Conservation (phyloP, 306 rosid species). For the Cicer yamashitae region DNA sequence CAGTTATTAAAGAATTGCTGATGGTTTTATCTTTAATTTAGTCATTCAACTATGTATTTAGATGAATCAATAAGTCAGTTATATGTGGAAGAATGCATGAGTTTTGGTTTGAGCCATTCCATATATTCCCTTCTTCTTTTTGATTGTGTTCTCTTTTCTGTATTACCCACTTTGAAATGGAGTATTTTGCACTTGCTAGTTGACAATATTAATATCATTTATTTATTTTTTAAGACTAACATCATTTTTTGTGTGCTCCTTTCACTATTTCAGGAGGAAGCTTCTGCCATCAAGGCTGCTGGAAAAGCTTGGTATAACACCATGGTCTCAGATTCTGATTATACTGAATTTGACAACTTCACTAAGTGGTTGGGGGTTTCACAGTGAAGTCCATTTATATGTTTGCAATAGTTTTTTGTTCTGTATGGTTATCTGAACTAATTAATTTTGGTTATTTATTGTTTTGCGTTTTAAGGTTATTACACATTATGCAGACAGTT, state of each 20-base stretch:
- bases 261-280: slow-evolving; percentile 61
- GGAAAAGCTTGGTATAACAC: slow-evolving; percentile 86
- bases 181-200: background rate
- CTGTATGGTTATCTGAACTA: background rate
- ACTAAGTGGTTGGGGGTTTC: slow-evolving; percentile 71
- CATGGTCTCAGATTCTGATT: slow-evolving; percentile 85
- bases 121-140: background rate
- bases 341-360: slow-evolving; percentile 78
- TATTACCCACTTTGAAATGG: background rate
- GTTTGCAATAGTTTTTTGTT: background rate
- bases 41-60: background rate
- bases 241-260: background rate
- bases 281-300: slow-evolving; percentile 67
- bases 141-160: background rate
- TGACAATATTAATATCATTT: background rate
- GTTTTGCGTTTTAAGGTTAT: background rate
- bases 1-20: background rate
- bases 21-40: background rate
- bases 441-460: background rate
- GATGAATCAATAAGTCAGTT: background rate
- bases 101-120: background rate
- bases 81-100: background rate
- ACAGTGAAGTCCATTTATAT: slow-evolving; percentile 11
- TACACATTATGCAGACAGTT: background rate
- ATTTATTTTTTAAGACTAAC: background rate